phyloP scores from a whole-genome alignment of 1,284 basidiomycete species.

The Mycena sp. region DNA sequence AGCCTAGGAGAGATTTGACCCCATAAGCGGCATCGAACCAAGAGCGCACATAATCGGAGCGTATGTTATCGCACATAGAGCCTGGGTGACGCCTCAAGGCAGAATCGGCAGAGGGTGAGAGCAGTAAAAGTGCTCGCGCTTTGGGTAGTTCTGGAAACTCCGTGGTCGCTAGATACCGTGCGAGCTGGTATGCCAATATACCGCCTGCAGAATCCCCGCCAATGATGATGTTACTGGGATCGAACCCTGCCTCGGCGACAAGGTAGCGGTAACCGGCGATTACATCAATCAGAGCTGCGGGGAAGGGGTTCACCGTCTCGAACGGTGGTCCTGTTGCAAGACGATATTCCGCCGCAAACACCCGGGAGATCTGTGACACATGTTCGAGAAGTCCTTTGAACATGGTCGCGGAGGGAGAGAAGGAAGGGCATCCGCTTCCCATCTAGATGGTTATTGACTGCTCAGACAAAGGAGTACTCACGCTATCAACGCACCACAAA shows the following conservation, averaged over 20 bases:
- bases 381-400: slow-evolving; percentile 35
- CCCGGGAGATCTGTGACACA: slow-evolving; percentile 33
- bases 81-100: not conserved
- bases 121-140: slow-evolving; percentile 52
- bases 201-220: slow-evolving; percentile 72
- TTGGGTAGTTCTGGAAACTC: slow-evolving; percentile 32
- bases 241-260: slow-evolving; percentile 51
- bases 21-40: not conserved
- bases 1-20: not conserved
- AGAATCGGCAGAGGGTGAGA: slow-evolving; percentile 59
- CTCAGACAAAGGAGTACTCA: not conserved
- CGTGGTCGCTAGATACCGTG: slow-evolving; percentile 48
- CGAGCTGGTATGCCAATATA: slow-evolving; percentile 60
- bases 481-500: slow-evolving; percentile 26
- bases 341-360: slow-evolving; percentile 56
- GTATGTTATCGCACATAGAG: slow-evolving; percentile 7
- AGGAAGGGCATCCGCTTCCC: slow-evolving; percentile 39
- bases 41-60: not conserved
- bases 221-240: slow-evolving; percentile 60
- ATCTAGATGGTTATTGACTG: slow-evolving; percentile 6
- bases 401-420: slow-evolving; percentile 26
- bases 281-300: slow-evolving; percentile 63
- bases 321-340: slow-evolving; percentile 43
- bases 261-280: slow-evolving; percentile 63
- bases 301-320: slow-evolving; percentile 50